Conservation (phyloP, 176 grass and related monocot genomes). For the Ampelocalamus luodianensis region DNA sequence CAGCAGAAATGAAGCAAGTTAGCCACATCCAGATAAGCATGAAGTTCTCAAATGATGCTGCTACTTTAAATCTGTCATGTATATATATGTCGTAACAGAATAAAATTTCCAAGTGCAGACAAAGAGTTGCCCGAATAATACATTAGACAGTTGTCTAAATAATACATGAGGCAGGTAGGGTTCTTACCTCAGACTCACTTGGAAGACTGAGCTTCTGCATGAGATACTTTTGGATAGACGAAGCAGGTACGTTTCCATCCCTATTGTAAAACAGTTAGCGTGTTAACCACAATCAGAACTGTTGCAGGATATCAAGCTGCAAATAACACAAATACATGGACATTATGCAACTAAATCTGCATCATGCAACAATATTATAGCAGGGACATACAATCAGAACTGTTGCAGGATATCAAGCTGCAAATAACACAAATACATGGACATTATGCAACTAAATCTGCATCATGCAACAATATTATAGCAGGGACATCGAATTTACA, state of each 20-base stretch:
- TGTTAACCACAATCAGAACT: conserved; percentile 20
- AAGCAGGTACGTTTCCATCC: conserved; percentile 75
- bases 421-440: conserved; percentile 12
- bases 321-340: conserved; percentile 7
- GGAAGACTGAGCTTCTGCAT: conserved; percentile 81
- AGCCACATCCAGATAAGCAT: not conserved
- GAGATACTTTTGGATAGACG: conserved; percentile 83
- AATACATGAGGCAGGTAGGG: conserved; percentile 18
- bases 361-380: not conserved
- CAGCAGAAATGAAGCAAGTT: not conserved
- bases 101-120: not conserved
- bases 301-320: not conserved
- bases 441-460: not conserved
- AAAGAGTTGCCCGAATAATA: conserved; percentile 24
- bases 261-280: conserved; percentile 42
- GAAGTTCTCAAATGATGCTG: conserved; percentile 16
- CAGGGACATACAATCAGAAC: conserved; percentile 11
- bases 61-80: not conserved
- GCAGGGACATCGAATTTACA: not conserved
- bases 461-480: not conserved
- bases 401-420: not conserved
- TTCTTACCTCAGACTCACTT: conserved; percentile 70
- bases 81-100: conserved; percentile 2
- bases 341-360: not conserved
- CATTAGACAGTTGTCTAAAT: not conserved